Evolutionary conservation across 148 eudicot species (phyloP), one percentile per base, ranked within the genome.

Genomic region (Suaeda aralocaspica): DNA sequence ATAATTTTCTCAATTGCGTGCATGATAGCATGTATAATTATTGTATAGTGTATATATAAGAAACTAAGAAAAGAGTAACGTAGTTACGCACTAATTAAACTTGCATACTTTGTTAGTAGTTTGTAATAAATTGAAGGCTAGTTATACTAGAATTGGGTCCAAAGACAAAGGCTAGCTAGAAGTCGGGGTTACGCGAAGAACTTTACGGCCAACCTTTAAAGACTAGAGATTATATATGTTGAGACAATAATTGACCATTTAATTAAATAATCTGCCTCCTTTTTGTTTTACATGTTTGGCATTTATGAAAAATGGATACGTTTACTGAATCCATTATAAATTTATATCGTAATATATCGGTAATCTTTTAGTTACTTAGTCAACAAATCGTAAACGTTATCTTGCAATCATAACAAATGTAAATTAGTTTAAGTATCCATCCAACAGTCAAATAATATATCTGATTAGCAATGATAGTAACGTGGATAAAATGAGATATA

Each of bases 261-360:
- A 29, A 45, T 74, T 50, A 5, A 42, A 58, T 59, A 44, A 42
- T 39, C 19, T 62, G 66, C 65, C 33, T 21, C 57, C 41, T 33
- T 49, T 50, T 55, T 74, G 66, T 58, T 28, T 59, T 74, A 66
- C 65, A 58, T 74, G 72, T 68, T 59, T 74, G 60, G 36, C 49
- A 36, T 22, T 50, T 74, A 26, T 33, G 67, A 48, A 36, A 36
- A 36, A 36, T 39, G 4, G 44, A 21, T 66, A 50, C 18, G 34
- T 25, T 72, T 39, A 64, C 28, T 26, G 21, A 16, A 72, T 72
- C 62, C 57, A 63, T 49, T 22, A 28, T 16, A 9, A 34, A 6
- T 57, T 21, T n/a, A 28, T 1, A 13, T 57, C 8, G 29, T 57
- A 28, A 57, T 3, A 59, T 31, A 8, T 50, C 15, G 25, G 9